Evolutionary conservation across 441 rosid genomes (phyloP), one percentile per base, ranked within the genome.

Genomic region (Adansonia grandidieri): DNA sequence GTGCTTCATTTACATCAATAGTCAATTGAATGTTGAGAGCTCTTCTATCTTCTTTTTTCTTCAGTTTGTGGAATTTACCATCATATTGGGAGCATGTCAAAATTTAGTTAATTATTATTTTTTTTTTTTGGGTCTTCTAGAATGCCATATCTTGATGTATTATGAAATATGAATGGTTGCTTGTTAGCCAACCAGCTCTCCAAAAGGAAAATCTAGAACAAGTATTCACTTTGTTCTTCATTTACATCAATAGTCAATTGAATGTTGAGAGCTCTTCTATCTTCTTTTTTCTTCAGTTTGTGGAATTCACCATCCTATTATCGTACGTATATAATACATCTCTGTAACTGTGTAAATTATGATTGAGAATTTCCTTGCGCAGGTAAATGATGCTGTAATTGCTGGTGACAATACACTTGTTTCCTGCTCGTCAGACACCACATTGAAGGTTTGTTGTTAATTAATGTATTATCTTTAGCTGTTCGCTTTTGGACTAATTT

Each of bases 391-490:
- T 78, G 90, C 89, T 73, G 92, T 96, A 78, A 83, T 97, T 85
- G 93, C 78, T 60, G 92, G 97, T 82, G 96, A 91, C 76, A 92
- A 83, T 79, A 89, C 95, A 50, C 97, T 95, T 76, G 96, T 97
- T 83, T 97, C 99, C 80, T 97, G 99, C 81, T 97, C 98, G 54
- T 95, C 99, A 68, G 99, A 97, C 84, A 86, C 98, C 66, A 95
- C 98, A 0, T 88, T 97, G 80, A 97, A 97, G 99, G 99, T 95
- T 79, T 81, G 84, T 56, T 60, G 17, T 57, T 47, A 5, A 45
- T 15, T 47, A 13, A 3, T 51, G 54, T 64, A 6, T 69, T 48
- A 24, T 60, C 51, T 32, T 37, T 32, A 37, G 74, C 67, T 62
- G 42, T 62, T 45, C 74, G 50, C 63, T 77, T 81, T 13, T 75